These are phyloP conservation scores for Kurtzmaniella quercitrusa DNA, from an alignment of 1,139 yeast species.

Conservation along the genomic window DNA sequence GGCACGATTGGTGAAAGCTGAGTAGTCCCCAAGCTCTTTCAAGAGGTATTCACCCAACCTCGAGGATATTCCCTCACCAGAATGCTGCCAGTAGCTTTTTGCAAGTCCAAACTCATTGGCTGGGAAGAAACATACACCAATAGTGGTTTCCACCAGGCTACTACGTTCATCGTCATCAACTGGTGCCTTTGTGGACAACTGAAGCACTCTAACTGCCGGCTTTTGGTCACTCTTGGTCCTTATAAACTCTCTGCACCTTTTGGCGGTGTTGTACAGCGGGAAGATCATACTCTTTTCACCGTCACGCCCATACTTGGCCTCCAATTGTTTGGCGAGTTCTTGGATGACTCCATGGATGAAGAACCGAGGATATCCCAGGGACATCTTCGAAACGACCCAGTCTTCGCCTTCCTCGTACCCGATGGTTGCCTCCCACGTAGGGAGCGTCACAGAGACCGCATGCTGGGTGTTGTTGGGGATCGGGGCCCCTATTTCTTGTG, in stretches of 20 bases:
- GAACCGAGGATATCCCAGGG: slow-evolving; percentile 86
- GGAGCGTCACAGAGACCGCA: slow-evolving; percentile 90
- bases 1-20: slow-evolving; percentile 4
- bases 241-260: slow-evolving; percentile 79
- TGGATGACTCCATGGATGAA: slow-evolving; percentile 73
- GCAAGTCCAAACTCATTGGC: slow-evolving; percentile 54
- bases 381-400: slow-evolving; percentile 78
- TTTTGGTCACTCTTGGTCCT: slow-evolving; percentile 28
- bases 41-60: slow-evolving; percentile 82
- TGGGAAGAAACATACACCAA: slow-evolving; percentile 77
- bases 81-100: slow-evolving; percentile 91
- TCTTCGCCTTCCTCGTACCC: slow-evolving; percentile 89
- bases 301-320: slow-evolving; percentile 66
- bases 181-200: slow-evolving; percentile 73
- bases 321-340: slow-evolving; percentile 48
- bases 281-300: slow-evolving; percentile 72
- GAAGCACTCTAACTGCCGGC: slow-evolving; percentile 60
- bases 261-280: slow-evolving; percentile 75
- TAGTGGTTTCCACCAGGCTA: slow-evolving; percentile 56
- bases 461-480: slow-evolving; percentile 88
- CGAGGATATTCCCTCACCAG: slow-evolving; percentile 93
- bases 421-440: slow-evolving; percentile 90
- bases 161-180: slow-evolving; percentile 53
- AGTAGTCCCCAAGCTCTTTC: slow-evolving; percentile 49
- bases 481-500: slow-evolving; percentile 67